Evolutionary conservation across 176 grass and related monocot genomes (phyloP).

Genomic region (Miscanthus lutarioriparius): DNA sequence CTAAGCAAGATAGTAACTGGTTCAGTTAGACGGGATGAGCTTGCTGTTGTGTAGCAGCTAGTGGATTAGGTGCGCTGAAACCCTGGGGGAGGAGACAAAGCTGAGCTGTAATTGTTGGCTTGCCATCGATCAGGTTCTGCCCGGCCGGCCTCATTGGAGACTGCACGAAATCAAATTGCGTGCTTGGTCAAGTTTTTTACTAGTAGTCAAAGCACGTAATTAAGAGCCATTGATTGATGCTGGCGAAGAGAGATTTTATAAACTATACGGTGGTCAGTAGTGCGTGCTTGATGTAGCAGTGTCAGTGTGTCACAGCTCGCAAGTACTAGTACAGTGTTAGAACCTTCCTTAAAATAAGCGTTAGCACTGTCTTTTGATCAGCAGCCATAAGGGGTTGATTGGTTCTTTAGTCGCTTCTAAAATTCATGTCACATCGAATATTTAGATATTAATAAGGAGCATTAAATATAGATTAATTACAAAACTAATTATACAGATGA

Average conservation of each 20-base stretch:
- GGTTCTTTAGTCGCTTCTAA: too few relatives aligned
- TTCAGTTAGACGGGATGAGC: background rate
- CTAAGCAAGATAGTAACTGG: background rate
- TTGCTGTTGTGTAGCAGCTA: background rate
- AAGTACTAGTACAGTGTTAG: background rate
- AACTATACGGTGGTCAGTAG: conserved; percentile 1
- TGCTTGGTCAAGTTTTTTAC: conserved; percentile 21
- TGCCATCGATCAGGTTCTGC: background rate
- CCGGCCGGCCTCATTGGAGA: background rate
- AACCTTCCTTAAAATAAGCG: conserved; percentile 27
- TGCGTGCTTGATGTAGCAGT: background rate
- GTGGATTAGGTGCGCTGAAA: conserved; percentile 42
- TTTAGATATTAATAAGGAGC: too few relatives aligned
- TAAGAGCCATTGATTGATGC: conserved; percentile 21
- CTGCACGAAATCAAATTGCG: background rate
- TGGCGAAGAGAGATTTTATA: background rate
- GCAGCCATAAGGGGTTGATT: too few relatives aligned
- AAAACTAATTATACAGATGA: too few relatives aligned
- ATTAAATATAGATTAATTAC: too few relatives aligned
- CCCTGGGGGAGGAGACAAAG: conserved; percentile 14
- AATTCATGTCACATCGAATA: too few relatives aligned
- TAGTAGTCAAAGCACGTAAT: conserved; percentile 20
- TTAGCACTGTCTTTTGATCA: background rate
- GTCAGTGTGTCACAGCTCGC: background rate
- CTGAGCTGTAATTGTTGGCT: conserved; percentile 28